Evolutionary conservation across 306 rosid genomes (phyloP), one percentile per base, ranked within the genome.

Genomic region (Castanospermum australe): DNA sequence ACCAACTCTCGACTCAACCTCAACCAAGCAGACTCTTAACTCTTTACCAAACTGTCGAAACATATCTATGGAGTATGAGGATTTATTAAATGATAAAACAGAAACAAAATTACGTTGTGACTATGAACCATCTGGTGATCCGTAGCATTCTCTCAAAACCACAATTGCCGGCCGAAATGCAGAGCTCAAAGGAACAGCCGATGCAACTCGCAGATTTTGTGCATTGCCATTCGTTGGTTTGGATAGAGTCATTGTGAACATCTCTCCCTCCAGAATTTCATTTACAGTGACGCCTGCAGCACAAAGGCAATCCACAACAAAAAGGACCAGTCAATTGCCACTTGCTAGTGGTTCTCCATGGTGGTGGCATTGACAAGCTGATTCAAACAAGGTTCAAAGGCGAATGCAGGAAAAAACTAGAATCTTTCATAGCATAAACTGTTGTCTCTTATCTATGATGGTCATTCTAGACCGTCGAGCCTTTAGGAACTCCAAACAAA

Each of bases 251-350:
- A 86, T 81, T 51, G 61, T 79, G 61, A 90, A 82, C 89, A 84
- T 88, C 84, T 85, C 93, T 82, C 97, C 97, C 73, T 87, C 90
- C 77, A 90, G 79, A 84, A 92, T 68, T 78, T 80, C 78, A 71
- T 71, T 77, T 14, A 84, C 83, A 59, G 84, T 48, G 12, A 50
- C 71, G 28, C 85, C 92, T 88, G 90, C 61, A 83, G n/a, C 54
- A 80, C 17, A n/a, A 32, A 45, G 38, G 72, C 69, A 66, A 65
- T 54, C 75, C 45, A 71, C 75, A 24, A 4, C 1, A 36, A 22
- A n/a, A 32, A 6, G 2, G 33, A 83, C 10, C 3, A 11, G 14
- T 48, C 28, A 69, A 17, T 7, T 9, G 51, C 28, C 15, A 51
- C 12, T 4, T 5, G 50, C 50, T 39, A 65, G 6, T 65, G 9